phyloP scores from a whole-genome alignment of 345 rosid species.

The rapeseed (Brassica napus) region DNA sequence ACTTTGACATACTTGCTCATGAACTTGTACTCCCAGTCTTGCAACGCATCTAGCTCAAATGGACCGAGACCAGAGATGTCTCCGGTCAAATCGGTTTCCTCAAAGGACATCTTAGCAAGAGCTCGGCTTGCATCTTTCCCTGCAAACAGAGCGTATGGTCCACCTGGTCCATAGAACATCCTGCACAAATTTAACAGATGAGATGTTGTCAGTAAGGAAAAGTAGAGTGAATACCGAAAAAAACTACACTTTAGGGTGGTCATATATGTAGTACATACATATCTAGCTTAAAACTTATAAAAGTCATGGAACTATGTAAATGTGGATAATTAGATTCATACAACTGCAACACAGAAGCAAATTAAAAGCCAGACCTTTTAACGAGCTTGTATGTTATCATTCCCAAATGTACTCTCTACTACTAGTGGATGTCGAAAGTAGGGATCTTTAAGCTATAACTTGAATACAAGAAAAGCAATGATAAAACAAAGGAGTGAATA shows the following conservation, averaged over 20 bases:
- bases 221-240: not conserved
- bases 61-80: slow-evolving; percentile 93
- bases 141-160: slow-evolving; percentile 91
- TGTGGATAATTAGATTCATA: not conserved
- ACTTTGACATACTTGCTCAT: slow-evolving; percentile 96
- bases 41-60: slow-evolving; percentile 85
- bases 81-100: slow-evolving; percentile 83
- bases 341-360: not conserved
- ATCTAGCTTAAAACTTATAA: not conserved
- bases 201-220: not conserved
- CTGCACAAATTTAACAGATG: slow-evolving; percentile 44
- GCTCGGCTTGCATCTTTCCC: slow-evolving; percentile 99
- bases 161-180: slow-evolving; percentile 99
- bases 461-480: not conserved
- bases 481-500: not conserved
- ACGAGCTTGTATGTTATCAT: not conserved
- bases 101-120: slow-evolving; percentile 98
- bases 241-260: not conserved
- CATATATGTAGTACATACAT: not conserved
- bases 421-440: too few species aligned
- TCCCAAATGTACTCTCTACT: too few species aligned
- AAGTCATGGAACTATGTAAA: not conserved
- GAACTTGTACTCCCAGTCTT: slow-evolving; percentile 99
- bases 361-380: not conserved
- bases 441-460: not conserved